phyloP scores from a whole-genome alignment of 1,284 basidiomycete genomes.

The Cryptococcus amylolentus region DNA sequence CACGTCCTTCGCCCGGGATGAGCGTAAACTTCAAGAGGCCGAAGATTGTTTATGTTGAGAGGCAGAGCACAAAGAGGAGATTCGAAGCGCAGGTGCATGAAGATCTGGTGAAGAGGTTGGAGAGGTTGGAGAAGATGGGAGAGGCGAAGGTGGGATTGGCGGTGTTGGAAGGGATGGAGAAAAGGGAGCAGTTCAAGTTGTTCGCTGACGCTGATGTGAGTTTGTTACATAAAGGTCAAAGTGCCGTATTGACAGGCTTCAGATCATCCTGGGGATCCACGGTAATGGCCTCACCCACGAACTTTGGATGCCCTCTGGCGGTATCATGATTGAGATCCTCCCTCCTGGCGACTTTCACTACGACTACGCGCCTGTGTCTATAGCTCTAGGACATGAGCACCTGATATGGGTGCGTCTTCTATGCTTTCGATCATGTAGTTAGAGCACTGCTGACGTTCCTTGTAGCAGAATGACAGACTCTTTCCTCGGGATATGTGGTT shows the following conservation, averaged over 20 bases:
- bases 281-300: constrained; percentile 21
- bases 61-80: constrained; percentile 21
- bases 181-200: constrained; percentile 10
- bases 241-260: not conserved
- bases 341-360: constrained; percentile 2
- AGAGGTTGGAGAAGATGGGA: constrained; percentile 4
- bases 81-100: constrained; percentile 14
- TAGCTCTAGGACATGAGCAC: constrained; percentile 4
- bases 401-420: constrained; percentile 8
- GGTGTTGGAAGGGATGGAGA: constrained; percentile 10
- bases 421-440: not conserved
- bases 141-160: constrained; percentile 9
- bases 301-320: constrained; percentile 21
- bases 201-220: constrained; percentile 19
- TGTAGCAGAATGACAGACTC: not conserved
- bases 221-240: not conserved
- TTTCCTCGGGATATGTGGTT: not conserved
- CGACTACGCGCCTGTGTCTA: constrained; percentile 7
- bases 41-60: constrained; percentile 29
- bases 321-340: constrained; percentile 17
- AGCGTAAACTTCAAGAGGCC: constrained; percentile 1
- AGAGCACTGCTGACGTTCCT: not conserved
- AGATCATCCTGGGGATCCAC: constrained; percentile 26
- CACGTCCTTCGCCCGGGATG: not conserved
- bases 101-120: constrained; percentile 14